Evolutionary conservation across 306 rosid genomes (phyloP), one percentile per base, ranked within the genome.

Genomic region (peach (Prunus persica)): DNA sequence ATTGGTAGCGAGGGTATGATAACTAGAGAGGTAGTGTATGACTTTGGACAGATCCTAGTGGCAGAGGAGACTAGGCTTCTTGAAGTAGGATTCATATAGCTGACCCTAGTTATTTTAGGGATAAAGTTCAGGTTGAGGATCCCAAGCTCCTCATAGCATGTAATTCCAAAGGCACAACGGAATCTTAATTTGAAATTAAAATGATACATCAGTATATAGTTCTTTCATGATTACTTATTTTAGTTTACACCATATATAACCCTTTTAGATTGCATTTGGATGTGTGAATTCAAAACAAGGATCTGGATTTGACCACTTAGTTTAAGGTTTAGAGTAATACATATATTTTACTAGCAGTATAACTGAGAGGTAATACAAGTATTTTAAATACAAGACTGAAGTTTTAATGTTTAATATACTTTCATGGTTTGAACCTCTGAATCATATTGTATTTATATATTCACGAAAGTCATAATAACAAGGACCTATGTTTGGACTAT

Each of bases 101-200:
- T 18, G 58, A 54, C 58, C 58, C 58, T 5, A 19, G 20, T 54
- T 54, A 54, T 54, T 54, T 18, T 54, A 19, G 24, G 58, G 3
- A 18, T 54, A 54, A 54, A 54, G 10, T 19, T 7, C 20, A 16
- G 20, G 58, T 43, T 66, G 45, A 75, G 28, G 38, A 70, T 64
- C 46, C 54, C 30, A 82, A 73, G 43, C 43, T 52, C 60, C 67
- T 72, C 78, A 77, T 22, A 72, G 78, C 20, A 54, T 54, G 18
- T 54, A 54, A 54, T 54, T 54, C 58, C 58, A 54, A 16, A 54
- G 58, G 6, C 54, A 18, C 58, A 19, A 19, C 3, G 3, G 20
- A 7, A 54, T 54, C 22, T 6, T 54, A 54, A 54, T 54, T 54
- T 54, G 19, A 54, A 16, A 19, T 54, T 54, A 54, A 18, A 6